Conservation (phyloP, 495 filamentous ascomycete genomes). For the Aspergillus baeticus region DNA sequence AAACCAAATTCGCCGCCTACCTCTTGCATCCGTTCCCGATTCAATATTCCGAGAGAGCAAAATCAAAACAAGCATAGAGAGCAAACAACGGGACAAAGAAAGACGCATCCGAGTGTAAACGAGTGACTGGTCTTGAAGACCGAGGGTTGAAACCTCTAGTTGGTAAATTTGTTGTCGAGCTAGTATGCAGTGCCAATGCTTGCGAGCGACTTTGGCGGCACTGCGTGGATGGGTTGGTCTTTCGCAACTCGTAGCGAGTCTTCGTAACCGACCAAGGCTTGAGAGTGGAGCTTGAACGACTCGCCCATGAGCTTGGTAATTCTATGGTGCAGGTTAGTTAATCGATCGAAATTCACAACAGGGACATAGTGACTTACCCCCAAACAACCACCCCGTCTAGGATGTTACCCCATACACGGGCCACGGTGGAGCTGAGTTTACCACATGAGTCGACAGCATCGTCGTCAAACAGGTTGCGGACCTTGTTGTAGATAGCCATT, state of each 20-base stretch:
- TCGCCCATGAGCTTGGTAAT: conserved; percentile 98
- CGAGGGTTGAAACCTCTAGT: not conserved
- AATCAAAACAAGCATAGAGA: conserved; percentile 35
- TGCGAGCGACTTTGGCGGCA: conserved; percentile 47
- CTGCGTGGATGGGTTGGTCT: conserved; percentile 47
- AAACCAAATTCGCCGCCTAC: conserved; percentile 38
- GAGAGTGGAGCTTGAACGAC: conserved; percentile 94
- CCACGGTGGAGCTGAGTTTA: conserved; percentile 89
- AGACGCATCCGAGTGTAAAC: conserved; percentile 1
- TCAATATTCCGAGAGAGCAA: conserved; percentile 25
- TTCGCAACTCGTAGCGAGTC: conserved; percentile 59
- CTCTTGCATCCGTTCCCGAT: conserved; percentile 37
- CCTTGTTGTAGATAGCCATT: conserved; percentile 90
- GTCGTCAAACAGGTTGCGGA: conserved; percentile 89
- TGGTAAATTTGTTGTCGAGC: conserved; percentile 1
- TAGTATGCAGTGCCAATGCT: conserved; percentile 51
- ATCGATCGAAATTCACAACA: not conserved
- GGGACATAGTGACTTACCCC: conserved; percentile 62
- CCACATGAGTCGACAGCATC: conserved; percentile 76
- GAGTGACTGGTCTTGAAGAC: conserved; percentile 2
- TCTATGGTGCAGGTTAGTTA: conserved; percentile 58
- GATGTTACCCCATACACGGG: conserved; percentile 96
- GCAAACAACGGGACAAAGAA: conserved; percentile 32
- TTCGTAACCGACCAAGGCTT: conserved; percentile 90
- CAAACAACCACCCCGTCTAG: conserved; percentile 98